These are phyloP conservation scores for Selenicereus undatus DNA, from an alignment of 148 eudicot species.

Conservation along the genomic window DNA sequence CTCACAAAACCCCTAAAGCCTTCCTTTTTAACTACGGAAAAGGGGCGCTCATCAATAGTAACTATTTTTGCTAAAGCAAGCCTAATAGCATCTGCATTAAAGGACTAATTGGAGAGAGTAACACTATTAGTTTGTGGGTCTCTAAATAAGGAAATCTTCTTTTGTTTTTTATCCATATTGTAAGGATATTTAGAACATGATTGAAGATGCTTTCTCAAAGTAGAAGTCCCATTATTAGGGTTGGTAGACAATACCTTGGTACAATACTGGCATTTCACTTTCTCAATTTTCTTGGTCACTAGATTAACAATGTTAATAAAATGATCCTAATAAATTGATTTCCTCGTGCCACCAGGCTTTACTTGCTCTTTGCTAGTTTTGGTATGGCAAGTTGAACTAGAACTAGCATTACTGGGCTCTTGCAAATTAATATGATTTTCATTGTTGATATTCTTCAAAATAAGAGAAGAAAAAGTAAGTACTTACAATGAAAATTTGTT, in stretches of 20 bases:
- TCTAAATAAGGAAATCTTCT: not conserved
- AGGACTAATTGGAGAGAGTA: not conserved
- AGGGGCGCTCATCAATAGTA: conserved; percentile 2
- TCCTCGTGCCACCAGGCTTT: not conserved
- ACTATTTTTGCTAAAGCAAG: conserved; percentile 4
- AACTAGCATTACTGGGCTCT: no score
- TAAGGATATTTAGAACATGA: not conserved
- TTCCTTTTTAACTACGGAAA: not conserved
- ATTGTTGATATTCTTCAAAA: no score
- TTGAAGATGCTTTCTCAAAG: not conserved
- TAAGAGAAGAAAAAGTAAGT: no score
- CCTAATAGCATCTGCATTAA: not conserved
- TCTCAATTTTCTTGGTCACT: not conserved
- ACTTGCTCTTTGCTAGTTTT: no score
- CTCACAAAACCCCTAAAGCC: not conserved
- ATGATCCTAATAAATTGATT: not conserved
- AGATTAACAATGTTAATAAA: not conserved
- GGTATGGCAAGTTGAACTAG: no score
- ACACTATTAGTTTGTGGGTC: not conserved
- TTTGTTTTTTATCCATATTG: conserved; percentile 1
- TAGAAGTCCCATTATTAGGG: not conserved
- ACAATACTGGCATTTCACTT: conserved; percentile 6
- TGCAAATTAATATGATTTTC: no score
- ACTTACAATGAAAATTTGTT: no score
- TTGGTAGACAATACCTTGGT: not conserved